Evolutionary conservation across 441 rosid genomes (phyloP).

Genomic region (Bocquillonia castaneifolia): DNA sequence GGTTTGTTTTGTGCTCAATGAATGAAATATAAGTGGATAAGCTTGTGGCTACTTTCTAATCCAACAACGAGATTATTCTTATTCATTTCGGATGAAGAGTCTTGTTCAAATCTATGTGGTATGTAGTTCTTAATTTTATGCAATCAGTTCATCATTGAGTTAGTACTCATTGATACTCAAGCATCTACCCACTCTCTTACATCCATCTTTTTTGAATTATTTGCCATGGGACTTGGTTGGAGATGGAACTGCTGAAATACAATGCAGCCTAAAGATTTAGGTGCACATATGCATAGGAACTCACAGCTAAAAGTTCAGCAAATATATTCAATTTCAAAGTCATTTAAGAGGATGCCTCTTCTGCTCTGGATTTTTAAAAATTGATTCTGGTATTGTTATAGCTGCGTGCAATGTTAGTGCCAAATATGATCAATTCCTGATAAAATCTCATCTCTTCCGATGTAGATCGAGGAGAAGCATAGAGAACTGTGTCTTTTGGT

Average conservation of each 20-base stretch:
- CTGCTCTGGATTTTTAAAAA: slow-evolving; percentile 10
- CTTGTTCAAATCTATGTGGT: neutral
- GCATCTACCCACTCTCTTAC: neutral
- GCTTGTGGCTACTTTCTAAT: neutral
- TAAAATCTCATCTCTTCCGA: slow-evolving; percentile 10
- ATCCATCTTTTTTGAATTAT: neutral
- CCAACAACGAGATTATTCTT: neutral
- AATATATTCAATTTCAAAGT: neutral
- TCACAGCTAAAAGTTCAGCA: neutral
- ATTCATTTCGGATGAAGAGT: neutral
- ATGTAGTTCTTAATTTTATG: neutral
- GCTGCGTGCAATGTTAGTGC: neutral
- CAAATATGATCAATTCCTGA: neutral
- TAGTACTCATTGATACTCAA: neutral
- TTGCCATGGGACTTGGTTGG: neutral
- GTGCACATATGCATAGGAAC: neutral
- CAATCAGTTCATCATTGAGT: neutral
- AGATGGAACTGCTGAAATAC: neutral
- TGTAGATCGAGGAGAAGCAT: slow-evolving; percentile 95
- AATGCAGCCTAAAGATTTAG: neutral
- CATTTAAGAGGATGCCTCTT: neutral
- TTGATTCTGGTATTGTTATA: neutral
- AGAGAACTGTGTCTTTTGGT: slow-evolving; percentile 88
- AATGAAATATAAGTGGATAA: neutral
- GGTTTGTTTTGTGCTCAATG: neutral